phyloP scores from a whole-genome alignment of 2,329 filamentous ascomycete species.

The Exophiala alcalophila region DNA sequence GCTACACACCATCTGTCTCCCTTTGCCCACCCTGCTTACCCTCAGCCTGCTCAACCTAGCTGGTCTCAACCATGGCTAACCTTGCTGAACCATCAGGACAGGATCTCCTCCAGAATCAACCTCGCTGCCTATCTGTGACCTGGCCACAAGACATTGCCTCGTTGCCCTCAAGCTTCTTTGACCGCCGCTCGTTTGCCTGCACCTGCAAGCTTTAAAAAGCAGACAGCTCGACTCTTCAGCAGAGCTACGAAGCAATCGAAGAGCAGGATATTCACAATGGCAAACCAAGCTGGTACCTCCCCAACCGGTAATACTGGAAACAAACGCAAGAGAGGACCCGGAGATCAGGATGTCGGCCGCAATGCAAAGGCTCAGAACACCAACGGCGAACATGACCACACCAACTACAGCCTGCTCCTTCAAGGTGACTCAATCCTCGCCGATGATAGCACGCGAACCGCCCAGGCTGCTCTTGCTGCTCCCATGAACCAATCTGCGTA shows the following conservation, averaged over 20 bases:
- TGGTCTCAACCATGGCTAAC: conserved; percentile 22
- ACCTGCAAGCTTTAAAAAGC: background rate
- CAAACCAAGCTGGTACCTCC: conserved; percentile 8
- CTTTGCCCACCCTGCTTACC: conserved; percentile 3
- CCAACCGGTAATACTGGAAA: conserved; percentile 18
- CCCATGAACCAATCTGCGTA: conserved; percentile 46
- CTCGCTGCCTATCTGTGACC: conserved; percentile 26
- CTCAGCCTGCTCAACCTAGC: background rate
- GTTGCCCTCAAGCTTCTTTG: conserved; percentile 27
- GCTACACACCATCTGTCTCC: conserved; percentile 19
- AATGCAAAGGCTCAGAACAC: conserved; percentile 23
- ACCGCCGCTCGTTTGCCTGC: conserved; percentile 8
- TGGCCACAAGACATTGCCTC: conserved; percentile 29
- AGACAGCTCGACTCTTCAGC: too few species aligned
- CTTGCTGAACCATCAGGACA: conserved; percentile 6
- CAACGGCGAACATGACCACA: conserved; percentile 32
- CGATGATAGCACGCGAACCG: conserved; percentile 44
- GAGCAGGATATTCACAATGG: too few species aligned
- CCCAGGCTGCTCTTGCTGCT: conserved; percentile 47
- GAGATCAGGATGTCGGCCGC: conserved; percentile 25
- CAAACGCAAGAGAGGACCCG: conserved; percentile 30
- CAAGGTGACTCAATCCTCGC: conserved; percentile 48
- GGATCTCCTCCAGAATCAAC: conserved; percentile 8
- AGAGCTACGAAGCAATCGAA: too few species aligned
- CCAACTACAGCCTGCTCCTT: conserved; percentile 47